Base-by-base conservation (phyloP, 495 filamentous ascomycete genomes). In the Xylaria curta region DNA sequence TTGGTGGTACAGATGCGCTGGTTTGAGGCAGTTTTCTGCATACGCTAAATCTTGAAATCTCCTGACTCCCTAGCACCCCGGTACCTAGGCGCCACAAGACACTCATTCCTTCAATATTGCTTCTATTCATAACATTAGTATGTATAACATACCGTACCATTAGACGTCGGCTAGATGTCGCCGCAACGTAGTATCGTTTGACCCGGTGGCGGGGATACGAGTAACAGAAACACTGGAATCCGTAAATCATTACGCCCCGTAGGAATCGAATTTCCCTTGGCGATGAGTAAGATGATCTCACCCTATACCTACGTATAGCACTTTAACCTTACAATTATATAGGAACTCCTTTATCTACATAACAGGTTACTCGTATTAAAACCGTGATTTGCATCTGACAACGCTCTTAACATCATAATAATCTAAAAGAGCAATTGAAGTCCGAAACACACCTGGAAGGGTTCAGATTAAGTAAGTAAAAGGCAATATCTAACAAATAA, bases 11-110 rank as follows among this genome's bases (percentile, higher is more conserved):
- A 1, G 53, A 21, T 60, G 58, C 15, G 58, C 58, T 60, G 58
- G 33, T 60, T 60, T 60, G 58, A 60, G 58, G 58, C 58, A 60
- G 58, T 60, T 60, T 60, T 40, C 58, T 19, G 58, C 58, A n/a
- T 9, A 33, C 58, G n/a, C 58, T 60, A 60, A 38, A 19, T 19
- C 0, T n/a, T 36, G 56, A 59, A 36, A 59, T 33, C 56, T 31
- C 2, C 33, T 9, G 17, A 10, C 58, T 38, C 17, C 58, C 8
- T 38, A 10, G 17, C 19, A 60, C 58, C 58, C 58, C 10, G 19
- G 33, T 60, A 19, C 31, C 15, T 9, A 60, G 31, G n/a, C 40
- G 33, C 19, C 19, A n/a, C 58, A 60, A 33, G 19, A 60, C 17
- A n/a, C 1, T 17, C 8, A 60, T 19, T 13, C 58, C 33, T n/a